Conservation (phyloP, 768 basidiomycete species). For the Panellus pusillus region DNA sequence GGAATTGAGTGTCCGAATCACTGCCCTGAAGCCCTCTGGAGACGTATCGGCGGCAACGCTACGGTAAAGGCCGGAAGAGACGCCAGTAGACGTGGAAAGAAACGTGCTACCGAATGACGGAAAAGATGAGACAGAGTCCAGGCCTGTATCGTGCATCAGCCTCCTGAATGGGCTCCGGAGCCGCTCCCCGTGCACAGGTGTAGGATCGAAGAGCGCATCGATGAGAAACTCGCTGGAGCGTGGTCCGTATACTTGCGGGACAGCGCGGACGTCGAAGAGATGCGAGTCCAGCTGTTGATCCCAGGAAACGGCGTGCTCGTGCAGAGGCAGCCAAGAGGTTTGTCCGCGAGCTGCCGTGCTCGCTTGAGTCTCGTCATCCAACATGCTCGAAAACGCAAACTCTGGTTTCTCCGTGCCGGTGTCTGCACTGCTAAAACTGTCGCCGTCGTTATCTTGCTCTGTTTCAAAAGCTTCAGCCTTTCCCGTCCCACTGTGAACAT, state of each 20-base stretch:
- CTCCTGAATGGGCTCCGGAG: conserved; percentile 43
- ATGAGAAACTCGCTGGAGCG: conserved; percentile 44
- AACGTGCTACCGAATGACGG: not conserved
- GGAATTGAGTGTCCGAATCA: not conserved
- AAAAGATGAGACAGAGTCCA: not conserved
- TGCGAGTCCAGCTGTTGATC: conserved; percentile 42
- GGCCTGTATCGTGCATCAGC: conserved; percentile 13
- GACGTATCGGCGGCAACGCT: not conserved
- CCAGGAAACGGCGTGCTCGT: conserved; percentile 68
- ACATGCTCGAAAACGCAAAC: not conserved
- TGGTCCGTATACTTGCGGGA: conserved; percentile 57
- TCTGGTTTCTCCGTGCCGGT: conserved; percentile 6
- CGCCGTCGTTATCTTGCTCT: conserved; percentile 1
- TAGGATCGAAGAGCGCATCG: conserved; percentile 53
- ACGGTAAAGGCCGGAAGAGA: conserved; percentile 3
- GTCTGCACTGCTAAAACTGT: conserved; percentile 4
- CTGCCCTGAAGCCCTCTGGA: not conserved
- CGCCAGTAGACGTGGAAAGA: not conserved
- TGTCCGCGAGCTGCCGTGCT: conserved; percentile 52
- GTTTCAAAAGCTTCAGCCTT: conserved; percentile 19
- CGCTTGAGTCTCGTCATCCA: conserved; percentile 2
- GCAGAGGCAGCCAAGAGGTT: conserved; percentile 59
- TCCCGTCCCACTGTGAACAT: conserved; percentile 24
- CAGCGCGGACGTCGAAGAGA: conserved; percentile 37
- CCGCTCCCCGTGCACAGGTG: conserved; percentile 41